phyloP scores from a whole-genome alignment of 2,329 filamentous ascomycete genomes.

The Colletotrichum musae region DNA sequence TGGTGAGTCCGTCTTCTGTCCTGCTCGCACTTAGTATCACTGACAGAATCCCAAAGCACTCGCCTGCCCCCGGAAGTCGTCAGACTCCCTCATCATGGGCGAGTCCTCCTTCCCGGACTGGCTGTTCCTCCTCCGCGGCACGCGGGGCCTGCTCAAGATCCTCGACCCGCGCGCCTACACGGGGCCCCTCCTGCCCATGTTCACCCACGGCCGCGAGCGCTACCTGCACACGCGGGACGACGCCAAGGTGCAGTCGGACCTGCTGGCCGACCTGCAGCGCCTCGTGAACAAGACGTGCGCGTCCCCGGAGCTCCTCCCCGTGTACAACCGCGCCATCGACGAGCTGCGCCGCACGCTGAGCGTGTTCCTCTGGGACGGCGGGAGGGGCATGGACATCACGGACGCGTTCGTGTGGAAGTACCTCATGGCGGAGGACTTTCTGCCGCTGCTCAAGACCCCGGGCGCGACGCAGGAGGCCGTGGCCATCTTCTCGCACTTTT shows the following conservation, averaged over 20 bases:
- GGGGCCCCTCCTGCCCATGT: conserved; percentile 41
- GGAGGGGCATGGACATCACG: conserved; percentile 49
- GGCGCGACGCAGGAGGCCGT: conserved; percentile 49
- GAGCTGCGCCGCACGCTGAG: conserved; percentile 43
- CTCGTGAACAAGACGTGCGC: conserved; percentile 42
- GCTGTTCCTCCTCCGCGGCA: conserved; percentile 50
- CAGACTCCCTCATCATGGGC: conserved; percentile 49
- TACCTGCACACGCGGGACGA: conserved; percentile 41
- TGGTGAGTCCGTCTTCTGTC: conserved; percentile 40
- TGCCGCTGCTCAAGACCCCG: conserved; percentile 50
- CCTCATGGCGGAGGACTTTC: conserved; percentile 51
- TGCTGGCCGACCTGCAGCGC: conserved; percentile 43
- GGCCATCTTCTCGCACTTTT: conserved; percentile 54
- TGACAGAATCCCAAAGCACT: conserved; percentile 38
- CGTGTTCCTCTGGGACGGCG: conserved; percentile 39
- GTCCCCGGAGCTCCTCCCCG: conserved; percentile 41
- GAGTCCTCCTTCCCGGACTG: conserved; percentile 49
- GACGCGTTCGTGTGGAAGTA: conserved; percentile 60
- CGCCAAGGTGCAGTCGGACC: conserved; percentile 30
- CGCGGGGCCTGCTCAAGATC: conserved; percentile 45
- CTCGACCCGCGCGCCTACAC: conserved; percentile 43
- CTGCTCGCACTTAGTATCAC: neutral
- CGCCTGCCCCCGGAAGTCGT: conserved; percentile 48
- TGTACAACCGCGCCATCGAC: conserved; percentile 43
- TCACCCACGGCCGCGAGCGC: conserved; percentile 45